phyloP scores from a whole-genome alignment of 2,329 filamentous ascomycete genomes.

The Tolypocladium paradoxum region DNA sequence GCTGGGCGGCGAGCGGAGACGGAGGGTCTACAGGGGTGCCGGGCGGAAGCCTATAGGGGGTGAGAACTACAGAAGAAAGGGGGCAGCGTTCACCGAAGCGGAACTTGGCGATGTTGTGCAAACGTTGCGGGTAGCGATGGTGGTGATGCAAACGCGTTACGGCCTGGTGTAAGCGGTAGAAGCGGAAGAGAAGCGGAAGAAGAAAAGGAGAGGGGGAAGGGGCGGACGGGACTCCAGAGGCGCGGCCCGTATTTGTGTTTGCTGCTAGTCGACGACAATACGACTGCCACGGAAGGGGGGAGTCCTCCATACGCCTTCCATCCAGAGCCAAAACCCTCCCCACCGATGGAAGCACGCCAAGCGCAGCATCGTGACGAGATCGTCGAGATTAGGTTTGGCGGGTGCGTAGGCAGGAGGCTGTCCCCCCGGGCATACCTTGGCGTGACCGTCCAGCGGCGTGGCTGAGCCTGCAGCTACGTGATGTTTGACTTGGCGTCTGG shows the following conservation, averaged over 20 bases:
- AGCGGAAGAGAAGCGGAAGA: neutral
- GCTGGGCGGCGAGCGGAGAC: neutral
- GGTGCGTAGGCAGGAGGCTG: neutral
- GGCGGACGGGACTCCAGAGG: neutral
- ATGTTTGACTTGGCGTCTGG: neutral
- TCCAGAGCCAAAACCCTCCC: neutral
- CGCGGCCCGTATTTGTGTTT: neutral
- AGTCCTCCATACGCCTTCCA: neutral
- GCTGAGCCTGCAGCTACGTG: neutral
- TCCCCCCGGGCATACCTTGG: too few species aligned
- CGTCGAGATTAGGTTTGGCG: conserved; percentile 19
- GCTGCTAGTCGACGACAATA: neutral
- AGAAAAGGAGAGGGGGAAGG: neutral
- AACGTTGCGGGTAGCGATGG: neutral
- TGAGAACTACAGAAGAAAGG: neutral
- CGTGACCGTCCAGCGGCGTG: too few species aligned
- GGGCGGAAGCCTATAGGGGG: neutral
- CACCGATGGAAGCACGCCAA: neutral
- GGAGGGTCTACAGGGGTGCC: conserved; percentile 3
- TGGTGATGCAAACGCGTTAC: neutral
- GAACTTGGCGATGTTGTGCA: neutral
- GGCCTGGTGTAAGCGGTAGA: neutral
- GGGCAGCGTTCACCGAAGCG: neutral
- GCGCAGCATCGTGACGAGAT: conserved; percentile 5
- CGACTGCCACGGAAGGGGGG: neutral